phyloP scores from a whole-genome alignment of 129 eudicot genomes.

The Tagetes patula region DNA sequence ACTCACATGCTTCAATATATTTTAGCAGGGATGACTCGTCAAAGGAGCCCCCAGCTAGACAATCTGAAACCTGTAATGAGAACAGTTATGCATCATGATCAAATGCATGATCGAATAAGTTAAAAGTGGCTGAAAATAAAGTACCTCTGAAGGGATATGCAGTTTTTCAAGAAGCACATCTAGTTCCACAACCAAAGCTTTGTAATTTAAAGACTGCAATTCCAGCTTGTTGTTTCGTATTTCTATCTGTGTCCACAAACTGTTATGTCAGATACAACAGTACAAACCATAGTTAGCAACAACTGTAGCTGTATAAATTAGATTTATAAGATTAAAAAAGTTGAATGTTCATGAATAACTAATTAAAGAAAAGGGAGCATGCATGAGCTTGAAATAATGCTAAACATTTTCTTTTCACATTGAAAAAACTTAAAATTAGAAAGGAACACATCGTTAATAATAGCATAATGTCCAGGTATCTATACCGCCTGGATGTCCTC shows the following conservation, averaged over 20 bases:
- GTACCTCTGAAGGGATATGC: slow-evolving; percentile 78
- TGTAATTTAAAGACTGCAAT: slow-evolving; percentile 79
- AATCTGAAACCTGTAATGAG: slow-evolving; percentile 58
- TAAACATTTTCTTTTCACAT: neutral
- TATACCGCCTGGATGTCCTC: slow-evolving; percentile 89
- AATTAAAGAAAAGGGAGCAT: neutral
- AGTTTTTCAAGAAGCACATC: slow-evolving; percentile 80
- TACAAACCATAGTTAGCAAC: slow-evolving; percentile 13
- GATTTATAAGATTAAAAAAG: neutral
- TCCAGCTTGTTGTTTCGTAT: slow-evolving; percentile 87
- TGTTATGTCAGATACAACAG: neutral
- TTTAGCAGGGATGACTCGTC: slow-evolving; percentile 66
- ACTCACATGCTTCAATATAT: slow-evolving; percentile 82
- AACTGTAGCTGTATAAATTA: neutral
- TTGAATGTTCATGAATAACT: neutral
- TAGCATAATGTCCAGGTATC: slow-evolving; percentile 8
- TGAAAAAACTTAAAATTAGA: neutral
- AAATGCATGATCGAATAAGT: slow-evolving; percentile 2
- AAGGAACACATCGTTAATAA: neutral
- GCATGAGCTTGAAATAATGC: neutral
- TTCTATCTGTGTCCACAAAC: slow-evolving; percentile 66
- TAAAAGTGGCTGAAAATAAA: slow-evolving; percentile 9
- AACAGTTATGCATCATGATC: slow-evolving; percentile 5
- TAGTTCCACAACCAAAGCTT: slow-evolving; percentile 69
- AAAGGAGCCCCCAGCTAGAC: slow-evolving; percentile 73